Conservation (phyloP, 768 basidiomycete species). For the Daedaleopsis nitida region DNA sequence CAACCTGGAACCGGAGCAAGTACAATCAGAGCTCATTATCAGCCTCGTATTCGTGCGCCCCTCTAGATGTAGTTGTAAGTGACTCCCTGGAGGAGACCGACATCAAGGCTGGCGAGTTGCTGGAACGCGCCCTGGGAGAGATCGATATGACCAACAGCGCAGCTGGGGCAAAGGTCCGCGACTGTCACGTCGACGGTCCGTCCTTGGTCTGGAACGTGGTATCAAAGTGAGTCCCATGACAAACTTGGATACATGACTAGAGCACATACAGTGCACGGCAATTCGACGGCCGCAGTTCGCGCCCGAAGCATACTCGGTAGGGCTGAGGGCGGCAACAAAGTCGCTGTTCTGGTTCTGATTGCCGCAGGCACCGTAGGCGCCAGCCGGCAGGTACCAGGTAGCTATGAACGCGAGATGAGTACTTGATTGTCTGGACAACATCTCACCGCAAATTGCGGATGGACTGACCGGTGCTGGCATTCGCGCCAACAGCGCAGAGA, state of each 20-base stretch:
- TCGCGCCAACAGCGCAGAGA: too few species aligned
- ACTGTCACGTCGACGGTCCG: constrained; percentile 49
- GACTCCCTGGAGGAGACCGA: constrained; percentile 48
- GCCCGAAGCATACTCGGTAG: background rate
- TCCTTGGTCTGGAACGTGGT: constrained; percentile 43
- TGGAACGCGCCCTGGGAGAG: constrained; percentile 59
- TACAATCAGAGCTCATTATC: too few species aligned
- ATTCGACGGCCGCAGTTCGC: constrained; percentile 4
- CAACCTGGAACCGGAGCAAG: too few species aligned
- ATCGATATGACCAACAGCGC: constrained; percentile 53
- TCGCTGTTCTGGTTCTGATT: background rate
- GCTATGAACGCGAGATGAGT: background rate
- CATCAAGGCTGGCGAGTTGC: constrained; percentile 38
- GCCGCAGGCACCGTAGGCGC: constrained; percentile 2
- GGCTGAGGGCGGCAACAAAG: constrained; percentile 1
- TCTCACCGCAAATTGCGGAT: too few species aligned
- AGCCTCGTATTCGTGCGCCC: too few species aligned
- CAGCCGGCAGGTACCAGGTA: constrained; percentile 2
- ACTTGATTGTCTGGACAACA: too few species aligned
- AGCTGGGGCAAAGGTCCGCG: constrained; percentile 63
- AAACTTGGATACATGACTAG: background rate
- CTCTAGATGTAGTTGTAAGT: background rate
- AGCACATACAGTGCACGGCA: background rate
- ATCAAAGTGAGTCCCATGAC: background rate
- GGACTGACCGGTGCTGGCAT: too few species aligned